Conservation (phyloP, 257 asterid genomes). For the Primulina eburnea region DNA sequence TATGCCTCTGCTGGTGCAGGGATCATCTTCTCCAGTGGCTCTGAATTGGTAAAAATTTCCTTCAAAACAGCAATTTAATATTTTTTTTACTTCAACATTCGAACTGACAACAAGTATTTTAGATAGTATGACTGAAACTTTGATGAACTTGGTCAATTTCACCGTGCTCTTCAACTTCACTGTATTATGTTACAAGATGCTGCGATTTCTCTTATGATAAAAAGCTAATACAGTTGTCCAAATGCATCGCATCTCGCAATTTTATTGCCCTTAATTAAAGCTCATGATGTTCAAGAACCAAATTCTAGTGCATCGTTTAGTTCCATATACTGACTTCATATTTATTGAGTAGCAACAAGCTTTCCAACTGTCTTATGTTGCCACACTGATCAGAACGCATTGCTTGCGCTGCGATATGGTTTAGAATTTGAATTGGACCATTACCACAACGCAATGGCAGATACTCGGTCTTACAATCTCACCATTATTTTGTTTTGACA, state of each 20-base stretch:
- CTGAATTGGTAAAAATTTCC: slow-evolving; percentile 65
- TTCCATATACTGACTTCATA: too few relatives aligned
- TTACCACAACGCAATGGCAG: background rate
- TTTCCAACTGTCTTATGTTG: background rate
- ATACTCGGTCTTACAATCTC: background rate
- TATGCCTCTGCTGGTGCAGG: slow-evolving; percentile 98
- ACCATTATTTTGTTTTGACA: background rate
- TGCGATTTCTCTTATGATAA: background rate
- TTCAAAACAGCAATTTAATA: background rate
- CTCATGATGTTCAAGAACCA: too few relatives aligned
- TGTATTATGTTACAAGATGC: background rate
- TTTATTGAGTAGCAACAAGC: background rate
- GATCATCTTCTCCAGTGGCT: slow-evolving; percentile 86
- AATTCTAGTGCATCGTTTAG: too few relatives aligned
- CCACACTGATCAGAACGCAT: background rate
- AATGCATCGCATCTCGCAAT: background rate
- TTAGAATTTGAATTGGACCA: background rate
- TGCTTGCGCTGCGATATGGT: background rate
- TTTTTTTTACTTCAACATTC: background rate
- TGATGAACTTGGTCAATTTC: background rate
- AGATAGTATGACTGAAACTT: background rate
- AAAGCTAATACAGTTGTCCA: too few relatives aligned
- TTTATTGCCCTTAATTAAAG: background rate
- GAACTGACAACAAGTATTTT: background rate
- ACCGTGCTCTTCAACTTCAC: background rate